Evolutionary conservation across 176 grass and related monocot species (phyloP), one percentile per base, ranked within the genome.

Genomic region (Raddia distichophylla): DNA sequence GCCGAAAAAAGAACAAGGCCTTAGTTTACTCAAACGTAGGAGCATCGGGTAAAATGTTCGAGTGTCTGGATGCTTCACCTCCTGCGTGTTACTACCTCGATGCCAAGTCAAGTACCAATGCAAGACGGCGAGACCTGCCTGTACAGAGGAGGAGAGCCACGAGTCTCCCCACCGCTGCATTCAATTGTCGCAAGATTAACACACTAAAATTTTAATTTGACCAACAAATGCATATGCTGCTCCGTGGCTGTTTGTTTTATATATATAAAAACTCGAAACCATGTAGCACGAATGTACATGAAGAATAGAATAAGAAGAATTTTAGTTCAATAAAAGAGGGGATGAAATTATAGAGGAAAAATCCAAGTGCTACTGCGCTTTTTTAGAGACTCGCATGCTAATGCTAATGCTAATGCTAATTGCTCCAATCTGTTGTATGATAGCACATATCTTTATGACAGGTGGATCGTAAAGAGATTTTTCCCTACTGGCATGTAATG

Each of bases 11-110:
- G n/a, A n/a, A n/a, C n/a, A n/a, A n/a, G n/a, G 56, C 56, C n/a
- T 2, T n/a, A 20, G 18, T 27, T 20, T 59, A 59, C 20, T 59
- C 56, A 59, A 8, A 59, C 18, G 18, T 10, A 10, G 46, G 46
- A 10, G 56, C 13, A 59, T 8, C 7, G 6, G 56, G n/a, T 4
- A 3, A 19, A 59, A 59, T 9, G 56, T 14, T 0, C 7, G 27
- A 27, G 27, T 27, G 27, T 27, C 50, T 13, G 2, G 82, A 68
- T 67, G 5, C 82, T 69, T 68, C 59, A 35, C 72, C 64, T 76
- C 82, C 42, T 56, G 37, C 61, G 12, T 6, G 47, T 60, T 35
- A 76, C 63, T 44, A 22, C 73, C 73, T 69, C 52, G 5, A 27
- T 22, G 2, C 43, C 64, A 84, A 67, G 82, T 20, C 7, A 68